These are phyloP conservation scores for Croton setiger DNA, from an alignment of 441 rosid genomes.

Conservation along the genomic window DNA sequence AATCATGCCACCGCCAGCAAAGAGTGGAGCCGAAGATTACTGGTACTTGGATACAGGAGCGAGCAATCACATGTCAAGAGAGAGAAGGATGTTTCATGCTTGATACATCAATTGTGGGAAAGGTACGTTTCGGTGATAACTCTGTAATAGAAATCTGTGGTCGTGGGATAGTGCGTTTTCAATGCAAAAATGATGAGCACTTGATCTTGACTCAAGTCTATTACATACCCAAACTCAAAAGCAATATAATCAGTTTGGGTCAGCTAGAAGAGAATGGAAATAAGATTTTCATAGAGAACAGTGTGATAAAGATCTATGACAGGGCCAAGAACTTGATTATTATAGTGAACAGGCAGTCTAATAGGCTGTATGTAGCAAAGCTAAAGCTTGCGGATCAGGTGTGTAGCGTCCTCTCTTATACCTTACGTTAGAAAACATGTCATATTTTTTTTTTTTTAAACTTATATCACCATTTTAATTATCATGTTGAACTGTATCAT, in stretches of 20 bases:
- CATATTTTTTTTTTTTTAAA: too few species aligned
- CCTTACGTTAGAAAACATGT: too few species aligned
- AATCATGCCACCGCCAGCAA: background rate
- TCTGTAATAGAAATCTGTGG: background rate
- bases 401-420: too few species aligned
- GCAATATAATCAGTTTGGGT: background rate
- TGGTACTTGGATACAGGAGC: constrained; percentile 1
- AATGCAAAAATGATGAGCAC: background rate
- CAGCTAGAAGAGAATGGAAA: background rate
- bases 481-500: too few species aligned
- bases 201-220: background rate
- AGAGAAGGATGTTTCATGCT: too few species aligned
- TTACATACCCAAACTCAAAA: background rate
- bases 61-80: too few species aligned
- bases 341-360: background rate
- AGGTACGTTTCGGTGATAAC: background rate
- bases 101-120: background rate
- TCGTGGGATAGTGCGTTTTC: background rate
- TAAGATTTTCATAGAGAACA: background rate
- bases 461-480: too few species aligned
- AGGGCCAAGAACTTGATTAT: background rate
- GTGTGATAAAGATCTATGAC: background rate
- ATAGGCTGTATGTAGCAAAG: background rate
- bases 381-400: background rate
- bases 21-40: background rate